Percentiles rank a stretch among this genome's conserved stretches.
Evolutionary conservation across 2,329 filamentous ascomycete species (phyloP).

Genomic region (Venturia asperata): DNA sequence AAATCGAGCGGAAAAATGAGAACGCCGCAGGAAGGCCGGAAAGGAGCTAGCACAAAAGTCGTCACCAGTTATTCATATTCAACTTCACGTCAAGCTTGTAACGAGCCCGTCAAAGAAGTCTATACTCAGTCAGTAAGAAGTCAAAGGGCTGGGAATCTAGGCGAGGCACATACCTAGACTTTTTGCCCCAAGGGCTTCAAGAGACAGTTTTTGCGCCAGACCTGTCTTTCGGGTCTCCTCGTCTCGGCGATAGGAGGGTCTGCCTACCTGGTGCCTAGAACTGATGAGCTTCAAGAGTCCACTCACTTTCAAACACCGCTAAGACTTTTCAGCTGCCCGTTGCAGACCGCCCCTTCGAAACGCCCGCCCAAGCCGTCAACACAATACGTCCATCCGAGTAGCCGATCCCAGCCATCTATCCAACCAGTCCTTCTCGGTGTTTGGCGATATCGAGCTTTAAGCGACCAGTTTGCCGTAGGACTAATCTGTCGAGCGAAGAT

Average conservation of each 20-base stretch:
- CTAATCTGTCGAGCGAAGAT: not conserved
- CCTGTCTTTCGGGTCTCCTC: constrained; percentile 1
- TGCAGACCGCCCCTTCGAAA: too few species aligned
- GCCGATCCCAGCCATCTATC: too few species aligned
- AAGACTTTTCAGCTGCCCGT: not conserved
- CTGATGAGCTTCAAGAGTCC: not conserved
- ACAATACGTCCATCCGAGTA: not conserved
- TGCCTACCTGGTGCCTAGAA: not conserved
- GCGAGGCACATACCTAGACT: not conserved
- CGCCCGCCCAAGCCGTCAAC: not conserved
- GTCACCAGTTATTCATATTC: too few species aligned
- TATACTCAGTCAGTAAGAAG: too few species aligned
- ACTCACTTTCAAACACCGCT: not conserved
- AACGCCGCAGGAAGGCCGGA: too few species aligned
- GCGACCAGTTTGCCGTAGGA: not conserved
- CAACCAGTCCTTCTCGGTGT: too few species aligned
- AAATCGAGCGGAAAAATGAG: too few species aligned
- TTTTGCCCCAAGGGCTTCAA: not conserved
- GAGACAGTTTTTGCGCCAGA: constrained; percentile 9
- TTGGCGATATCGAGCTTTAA: not conserved
- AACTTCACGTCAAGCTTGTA: not conserved
- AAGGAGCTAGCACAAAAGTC: too few species aligned
- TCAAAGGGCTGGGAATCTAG: not conserved
- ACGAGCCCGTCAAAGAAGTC: not conserved
- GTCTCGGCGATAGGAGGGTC: too few species aligned